These are phyloP conservation scores for Rhinocladiella mackenziei DNA, from an alignment of 2,329 filamentous ascomycete species.

Conservation along the genomic window DNA sequence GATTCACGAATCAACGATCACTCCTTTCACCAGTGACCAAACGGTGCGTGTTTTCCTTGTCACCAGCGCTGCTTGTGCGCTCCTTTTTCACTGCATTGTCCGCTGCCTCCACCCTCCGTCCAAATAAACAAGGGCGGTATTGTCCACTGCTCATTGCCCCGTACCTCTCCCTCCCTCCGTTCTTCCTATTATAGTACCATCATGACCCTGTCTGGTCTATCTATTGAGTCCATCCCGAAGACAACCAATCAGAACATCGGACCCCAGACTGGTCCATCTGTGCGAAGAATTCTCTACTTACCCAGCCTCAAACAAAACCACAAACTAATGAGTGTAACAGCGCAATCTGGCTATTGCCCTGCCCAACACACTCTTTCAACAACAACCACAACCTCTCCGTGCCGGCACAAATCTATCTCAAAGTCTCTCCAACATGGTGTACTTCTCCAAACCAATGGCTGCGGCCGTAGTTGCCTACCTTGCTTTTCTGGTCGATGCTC, in stretches of 20 bases:
- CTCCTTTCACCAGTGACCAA: slow-evolving; percentile 16
- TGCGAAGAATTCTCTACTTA: too few species aligned
- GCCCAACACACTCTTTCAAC: slow-evolving; percentile 14
- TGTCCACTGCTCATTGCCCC: too few species aligned
- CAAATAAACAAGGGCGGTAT: too few species aligned
- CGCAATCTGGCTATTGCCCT: slow-evolving; percentile 21
- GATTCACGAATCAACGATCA: slow-evolving; percentile 18
- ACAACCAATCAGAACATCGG: too few species aligned
- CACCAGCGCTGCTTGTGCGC: too few species aligned
- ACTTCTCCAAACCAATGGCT: slow-evolving; percentile 18
- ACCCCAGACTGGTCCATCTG: too few species aligned
- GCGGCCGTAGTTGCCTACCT: slow-evolving; percentile 53
- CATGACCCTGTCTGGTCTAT: too few species aligned
- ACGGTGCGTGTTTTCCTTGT: background rate
- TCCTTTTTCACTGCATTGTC: too few species aligned
- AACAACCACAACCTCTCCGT: background rate
- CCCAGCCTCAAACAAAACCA: too few species aligned
- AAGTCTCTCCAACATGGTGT: slow-evolving; percentile 17
- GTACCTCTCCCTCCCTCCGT: too few species aligned
- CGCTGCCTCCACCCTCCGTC: background rate
- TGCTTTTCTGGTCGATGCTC: slow-evolving; percentile 60
- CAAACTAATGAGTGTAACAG: slow-evolving; percentile 17
- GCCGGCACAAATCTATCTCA: slow-evolving; percentile 1
- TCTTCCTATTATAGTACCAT: too few species aligned
- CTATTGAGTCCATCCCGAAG: too few species aligned